Evolutionary conservation across 1,284 basidiomycete genomes (phyloP).

Genomic region (Trichosporon inkin): DNA sequence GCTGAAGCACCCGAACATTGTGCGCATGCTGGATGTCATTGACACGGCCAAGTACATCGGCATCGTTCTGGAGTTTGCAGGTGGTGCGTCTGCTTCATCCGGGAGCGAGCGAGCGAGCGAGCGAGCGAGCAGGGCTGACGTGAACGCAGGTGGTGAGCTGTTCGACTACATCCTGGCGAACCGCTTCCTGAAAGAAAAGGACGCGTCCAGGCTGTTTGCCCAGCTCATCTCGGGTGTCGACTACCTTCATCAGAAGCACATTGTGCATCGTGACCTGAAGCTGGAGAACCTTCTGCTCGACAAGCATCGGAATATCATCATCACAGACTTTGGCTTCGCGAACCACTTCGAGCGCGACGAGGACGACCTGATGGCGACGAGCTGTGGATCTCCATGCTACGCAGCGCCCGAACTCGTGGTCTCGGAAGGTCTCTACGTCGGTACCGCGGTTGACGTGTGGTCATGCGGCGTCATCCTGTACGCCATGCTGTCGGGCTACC

Average conservation of each 20-base stretch:
- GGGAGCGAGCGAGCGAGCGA: neutral
- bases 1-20: conserved; percentile 97
- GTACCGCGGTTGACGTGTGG: conserved; percentile 99
- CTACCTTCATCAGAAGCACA: conserved; percentile 99
- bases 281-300: conserved; percentile 97
- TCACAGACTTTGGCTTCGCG: conserved; percentile 99
- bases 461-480: conserved; percentile 98
- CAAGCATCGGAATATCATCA: conserved; percentile 96
- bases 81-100: conserved; percentile 51
- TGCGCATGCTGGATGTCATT: conserved; percentile 95
- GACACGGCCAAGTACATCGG: conserved; percentile 99
- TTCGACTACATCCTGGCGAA: conserved; percentile 99
- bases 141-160: conserved; percentile 74
- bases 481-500: conserved; percentile 97
- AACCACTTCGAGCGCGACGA: conserved; percentile 88
- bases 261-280: conserved; percentile 98
- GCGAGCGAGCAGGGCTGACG: neutral
- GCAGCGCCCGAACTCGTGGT: conserved; percentile 99
- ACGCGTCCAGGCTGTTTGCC: conserved; percentile 93
- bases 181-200: conserved; percentile 90
- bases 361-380: conserved; percentile 98
- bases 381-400: conserved; percentile 95
- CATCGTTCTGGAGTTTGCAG: conserved; percentile 97
- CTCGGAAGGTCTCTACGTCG: conserved; percentile 93
- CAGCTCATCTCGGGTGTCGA: conserved; percentile 98